A percentile compares a stretch with the other conserved stretches of the same genome.
Evolutionary conservation across 768 basidiomycete genomes (phyloP).

Genomic region (Xanthoconium purpureum): DNA sequence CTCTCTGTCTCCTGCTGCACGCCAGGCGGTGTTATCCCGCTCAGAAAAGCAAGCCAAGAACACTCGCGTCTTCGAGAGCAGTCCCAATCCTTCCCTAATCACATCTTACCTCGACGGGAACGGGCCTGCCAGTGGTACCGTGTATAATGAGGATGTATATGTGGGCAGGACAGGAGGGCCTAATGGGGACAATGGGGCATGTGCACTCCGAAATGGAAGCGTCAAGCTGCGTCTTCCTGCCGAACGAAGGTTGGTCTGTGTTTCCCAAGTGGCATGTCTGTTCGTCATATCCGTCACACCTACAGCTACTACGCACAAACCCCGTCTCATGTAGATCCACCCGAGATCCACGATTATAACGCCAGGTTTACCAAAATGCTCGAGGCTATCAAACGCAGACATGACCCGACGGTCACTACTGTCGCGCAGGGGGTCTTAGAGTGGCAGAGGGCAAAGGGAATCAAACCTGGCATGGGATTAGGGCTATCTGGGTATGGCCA

Average conservation of each 20-base stretch:
- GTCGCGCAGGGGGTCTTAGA: constrained; percentile 95
- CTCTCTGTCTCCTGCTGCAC: constrained; percentile 62
- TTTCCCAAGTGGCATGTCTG: not conserved
- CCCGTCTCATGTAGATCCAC: constrained; percentile 72
- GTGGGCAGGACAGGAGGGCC: constrained; percentile 1
- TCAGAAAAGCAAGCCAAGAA: constrained; percentile 35
- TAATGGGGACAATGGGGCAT: constrained; percentile 16
- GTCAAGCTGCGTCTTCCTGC: constrained; percentile 76
- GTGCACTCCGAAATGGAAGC: constrained; percentile 47
- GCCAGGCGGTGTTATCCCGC: constrained; percentile 57
- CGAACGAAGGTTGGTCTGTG: constrained; percentile 62
- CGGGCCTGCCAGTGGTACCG: constrained; percentile 20
- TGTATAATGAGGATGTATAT: not conserved
- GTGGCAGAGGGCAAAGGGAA: constrained; percentile 70
- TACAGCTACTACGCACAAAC: constrained; percentile 84
- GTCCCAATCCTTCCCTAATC: constrained; percentile 74
- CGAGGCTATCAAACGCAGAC: constrained; percentile 86
- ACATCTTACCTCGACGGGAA: constrained; percentile 32
- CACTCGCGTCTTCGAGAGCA: constrained; percentile 61
- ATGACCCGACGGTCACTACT: constrained; percentile 97
- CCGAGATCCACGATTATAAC: constrained; percentile 92
- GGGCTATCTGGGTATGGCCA: constrained; percentile 41
- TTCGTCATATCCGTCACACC: not conserved
- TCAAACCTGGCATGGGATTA: constrained; percentile 28
- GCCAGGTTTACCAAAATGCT: constrained; percentile 83